Evolutionary conservation across 1,284 basidiomycete species (phyloP).

Genomic region (Papiliotrema terrestris): DNA sequence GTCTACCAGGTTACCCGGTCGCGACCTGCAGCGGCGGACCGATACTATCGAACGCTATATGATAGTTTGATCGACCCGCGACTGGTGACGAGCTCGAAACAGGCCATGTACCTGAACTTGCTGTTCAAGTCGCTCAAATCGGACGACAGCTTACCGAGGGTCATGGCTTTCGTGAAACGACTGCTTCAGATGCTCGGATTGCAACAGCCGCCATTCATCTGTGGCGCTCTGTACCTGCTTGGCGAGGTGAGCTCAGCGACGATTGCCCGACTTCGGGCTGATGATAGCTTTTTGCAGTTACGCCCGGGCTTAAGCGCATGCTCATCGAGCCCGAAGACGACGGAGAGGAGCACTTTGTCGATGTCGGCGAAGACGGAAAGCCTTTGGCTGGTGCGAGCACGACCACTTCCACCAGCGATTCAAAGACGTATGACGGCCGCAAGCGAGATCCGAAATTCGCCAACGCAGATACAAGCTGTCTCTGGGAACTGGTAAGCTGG

Average conservation of each 20-base stretch:
- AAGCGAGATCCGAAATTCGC: slow-evolving; percentile 92
- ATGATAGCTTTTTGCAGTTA: slow-evolving; percentile 68
- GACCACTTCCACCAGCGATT: neutral
- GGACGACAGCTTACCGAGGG: slow-evolving; percentile 61
- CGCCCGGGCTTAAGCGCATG: slow-evolving; percentile 67
- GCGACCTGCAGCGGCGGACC: slow-evolving; percentile 60
- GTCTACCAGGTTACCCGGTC: slow-evolving; percentile 71
- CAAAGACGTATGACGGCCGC: slow-evolving; percentile 65
- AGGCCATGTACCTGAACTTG: slow-evolving; percentile 96
- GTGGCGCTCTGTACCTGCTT: slow-evolving; percentile 70
- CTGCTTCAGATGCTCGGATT: slow-evolving; percentile 76
- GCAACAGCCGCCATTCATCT: slow-evolving; percentile 83
- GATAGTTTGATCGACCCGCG: slow-evolving; percentile 81
- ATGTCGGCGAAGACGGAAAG: slow-evolving; percentile 31
- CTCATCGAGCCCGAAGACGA: slow-evolving; percentile 55
- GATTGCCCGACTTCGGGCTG: neutral
- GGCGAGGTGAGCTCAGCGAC: slow-evolving; percentile 49
- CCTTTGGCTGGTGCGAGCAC: slow-evolving; percentile 11
- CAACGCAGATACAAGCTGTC: slow-evolving; percentile 71
- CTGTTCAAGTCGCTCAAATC: slow-evolving; percentile 88
- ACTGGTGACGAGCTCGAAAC: slow-evolving; percentile 80
- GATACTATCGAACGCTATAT: slow-evolving; percentile 91
- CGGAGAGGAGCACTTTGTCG: slow-evolving; percentile 55
- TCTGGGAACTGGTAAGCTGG: slow-evolving; percentile 79
- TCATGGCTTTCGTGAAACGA: slow-evolving; percentile 80